phyloP scores from a whole-genome alignment of 1,139 yeast species.

The Pichia kudriavzevii region DNA sequence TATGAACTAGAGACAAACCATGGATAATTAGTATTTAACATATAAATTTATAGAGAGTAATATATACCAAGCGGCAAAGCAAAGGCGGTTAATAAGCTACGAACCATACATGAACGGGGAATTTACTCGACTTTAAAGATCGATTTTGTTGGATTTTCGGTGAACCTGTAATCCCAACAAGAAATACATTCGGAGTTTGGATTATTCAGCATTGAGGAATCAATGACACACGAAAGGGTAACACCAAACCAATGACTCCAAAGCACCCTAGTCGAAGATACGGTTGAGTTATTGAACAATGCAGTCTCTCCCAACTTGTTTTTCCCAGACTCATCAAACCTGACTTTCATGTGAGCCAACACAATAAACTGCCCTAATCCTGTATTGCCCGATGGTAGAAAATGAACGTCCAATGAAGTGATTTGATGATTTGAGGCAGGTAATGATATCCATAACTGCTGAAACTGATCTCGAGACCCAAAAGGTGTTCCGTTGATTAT shows the following conservation, averaged over 20 bases:
- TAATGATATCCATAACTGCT: conserved; percentile 54
- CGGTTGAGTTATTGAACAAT: conserved; percentile 35
- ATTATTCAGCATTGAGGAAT: conserved; percentile 42
- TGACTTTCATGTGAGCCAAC: conserved; percentile 54
- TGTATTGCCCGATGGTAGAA: conserved; percentile 56
- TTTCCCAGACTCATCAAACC: conserved; percentile 67
- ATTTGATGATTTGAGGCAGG: conserved; percentile 59
- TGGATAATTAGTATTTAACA: conserved; percentile 20
- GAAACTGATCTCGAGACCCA: conserved; percentile 51
- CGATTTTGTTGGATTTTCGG: conserved; percentile 54
- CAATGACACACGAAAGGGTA: conserved; percentile 49
- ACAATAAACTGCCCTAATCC: conserved; percentile 35
- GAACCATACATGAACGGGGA: neutral
- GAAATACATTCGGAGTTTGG: conserved; percentile 39
- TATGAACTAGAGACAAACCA: conserved; percentile 17
- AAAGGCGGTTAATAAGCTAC: conserved; percentile 2
- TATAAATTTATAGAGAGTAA: neutral
- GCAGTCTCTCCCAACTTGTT: conserved; percentile 57
- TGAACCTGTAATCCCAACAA: conserved; percentile 58
- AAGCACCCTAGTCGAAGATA: conserved; percentile 17
- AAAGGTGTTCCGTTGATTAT: conserved; percentile 63
- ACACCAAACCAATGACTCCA: conserved; percentile 61
- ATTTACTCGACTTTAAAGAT: conserved; percentile 30
- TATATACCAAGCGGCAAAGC: conserved; percentile 1
- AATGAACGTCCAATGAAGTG: conserved; percentile 57